Percentiles rank a stretch among this genome's conserved stretches.
Evolutionary conservation across 1,284 basidiomycete species (phyloP).

Genomic region (Pisolithus thermaeus): DNA sequence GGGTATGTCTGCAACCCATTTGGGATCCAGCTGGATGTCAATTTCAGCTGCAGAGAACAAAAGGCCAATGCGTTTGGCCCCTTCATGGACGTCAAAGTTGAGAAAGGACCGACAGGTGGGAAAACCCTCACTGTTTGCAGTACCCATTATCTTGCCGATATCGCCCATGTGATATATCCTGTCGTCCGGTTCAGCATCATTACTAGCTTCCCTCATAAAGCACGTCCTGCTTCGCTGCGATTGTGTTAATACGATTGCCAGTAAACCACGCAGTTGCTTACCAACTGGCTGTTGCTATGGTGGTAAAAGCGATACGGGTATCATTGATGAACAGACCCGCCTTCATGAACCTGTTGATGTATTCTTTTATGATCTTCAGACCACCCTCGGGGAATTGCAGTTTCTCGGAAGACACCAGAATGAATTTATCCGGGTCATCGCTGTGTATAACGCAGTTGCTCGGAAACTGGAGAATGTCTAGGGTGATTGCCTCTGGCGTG

Average conservation of each 20-base stretch:
- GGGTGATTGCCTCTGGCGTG: slow-evolving; percentile 40
- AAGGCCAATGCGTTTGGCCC: slow-evolving; percentile 61
- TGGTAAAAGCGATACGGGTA: slow-evolving; percentile 58
- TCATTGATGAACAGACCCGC: slow-evolving; percentile 52
- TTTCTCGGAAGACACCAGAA: slow-evolving; percentile 47
- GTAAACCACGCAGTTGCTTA: slow-evolving; percentile 21
- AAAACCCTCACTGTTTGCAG: slow-evolving; percentile 46
- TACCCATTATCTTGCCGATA: slow-evolving; percentile 53
- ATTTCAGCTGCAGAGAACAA: slow-evolving; percentile 59
- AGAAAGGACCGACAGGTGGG: not conserved
- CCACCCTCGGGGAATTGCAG: slow-evolving; percentile 47
- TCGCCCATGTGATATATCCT: slow-evolving; percentile 53
- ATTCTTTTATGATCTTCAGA: slow-evolving; percentile 44
- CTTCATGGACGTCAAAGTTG: slow-evolving; percentile 25
- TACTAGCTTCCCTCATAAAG: slow-evolving; percentile 48
- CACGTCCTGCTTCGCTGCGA: slow-evolving; percentile 53
- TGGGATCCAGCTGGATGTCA: slow-evolving; percentile 48
- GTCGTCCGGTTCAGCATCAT: slow-evolving; percentile 49
- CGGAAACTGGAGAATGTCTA: slow-evolving; percentile 45
- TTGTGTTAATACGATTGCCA: not conserved
- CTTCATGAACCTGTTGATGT: slow-evolving; percentile 49
- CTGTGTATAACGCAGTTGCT: slow-evolving; percentile 51
- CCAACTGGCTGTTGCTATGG: slow-evolving; percentile 63
- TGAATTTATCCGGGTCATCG: slow-evolving; percentile 51
- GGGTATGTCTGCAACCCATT: slow-evolving; percentile 45